Evolutionary conservation across 164 flowering plant genomes (phyloP).

Genomic region (Umbellularia californica): DNA sequence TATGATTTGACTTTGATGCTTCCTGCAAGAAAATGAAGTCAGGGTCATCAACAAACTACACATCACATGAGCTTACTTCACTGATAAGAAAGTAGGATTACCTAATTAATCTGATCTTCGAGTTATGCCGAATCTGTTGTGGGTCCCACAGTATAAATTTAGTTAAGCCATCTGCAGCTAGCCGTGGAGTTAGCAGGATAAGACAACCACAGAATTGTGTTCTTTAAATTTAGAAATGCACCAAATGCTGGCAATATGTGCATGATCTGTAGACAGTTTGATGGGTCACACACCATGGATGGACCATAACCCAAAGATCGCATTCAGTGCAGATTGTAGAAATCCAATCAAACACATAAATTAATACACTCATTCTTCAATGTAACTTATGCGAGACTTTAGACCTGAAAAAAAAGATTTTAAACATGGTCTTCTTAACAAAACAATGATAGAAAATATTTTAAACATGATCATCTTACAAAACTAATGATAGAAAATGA

Average conservation of each 20-base stretch:
- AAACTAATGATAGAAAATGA: no score
- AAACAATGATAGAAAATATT: no score
- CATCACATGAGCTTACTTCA: background rate
- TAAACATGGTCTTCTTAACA: background rate
- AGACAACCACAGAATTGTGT: background rate
- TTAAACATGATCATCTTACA: background rate
- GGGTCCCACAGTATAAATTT: background rate
- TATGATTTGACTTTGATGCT: no score
- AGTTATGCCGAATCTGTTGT: background rate
- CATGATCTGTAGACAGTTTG: background rate
- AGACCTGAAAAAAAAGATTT: background rate
- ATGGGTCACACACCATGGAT: background rate
- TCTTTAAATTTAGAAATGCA: background rate
- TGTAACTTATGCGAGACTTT: background rate
- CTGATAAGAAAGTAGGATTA: background rate
- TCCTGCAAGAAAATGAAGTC: no score
- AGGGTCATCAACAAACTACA: no score
- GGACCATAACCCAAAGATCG: background rate
- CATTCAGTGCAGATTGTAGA: background rate
- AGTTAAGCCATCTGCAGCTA: no score
- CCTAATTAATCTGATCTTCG: background rate
- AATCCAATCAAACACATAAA: background rate
- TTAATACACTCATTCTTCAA: background rate
- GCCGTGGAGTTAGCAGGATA: background rate
- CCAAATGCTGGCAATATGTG: background rate